Evolutionary conservation across 768 basidiomycete species (phyloP).

Genomic region (Wakefieldia striispora): DNA sequence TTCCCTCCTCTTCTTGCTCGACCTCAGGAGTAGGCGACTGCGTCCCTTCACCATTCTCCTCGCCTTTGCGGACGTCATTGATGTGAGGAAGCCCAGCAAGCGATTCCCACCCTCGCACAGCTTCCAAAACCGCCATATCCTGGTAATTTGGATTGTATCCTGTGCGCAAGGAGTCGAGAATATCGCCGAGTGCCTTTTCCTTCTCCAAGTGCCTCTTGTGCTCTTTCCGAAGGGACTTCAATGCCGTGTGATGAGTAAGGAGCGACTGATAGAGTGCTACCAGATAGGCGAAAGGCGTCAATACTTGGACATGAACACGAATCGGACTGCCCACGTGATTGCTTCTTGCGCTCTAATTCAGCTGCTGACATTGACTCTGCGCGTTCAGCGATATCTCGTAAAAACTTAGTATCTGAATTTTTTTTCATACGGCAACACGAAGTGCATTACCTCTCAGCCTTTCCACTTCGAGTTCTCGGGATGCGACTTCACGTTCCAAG

Average conservation of each 20-base stretch:
- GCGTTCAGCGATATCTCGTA: slow-evolving; percentile 72
- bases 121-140: slow-evolving; percentile 98
- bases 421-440: not conserved
- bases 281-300: not conserved
- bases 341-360: slow-evolving; percentile 79
- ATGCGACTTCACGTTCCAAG: slow-evolving; percentile 55
- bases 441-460: slow-evolving; percentile 60
- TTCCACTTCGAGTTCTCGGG: slow-evolving; percentile 68
- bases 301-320: not conserved
- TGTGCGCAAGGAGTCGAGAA: slow-evolving; percentile 74
- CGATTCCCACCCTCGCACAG: slow-evolving; percentile 90
- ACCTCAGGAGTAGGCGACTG: slow-evolving; percentile 12
- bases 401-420: not conserved
- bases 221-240: slow-evolving; percentile 74
- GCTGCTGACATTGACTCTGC: slow-evolving; percentile 77
- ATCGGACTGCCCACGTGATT: slow-evolving; percentile 64
- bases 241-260: slow-evolving; percentile 65
- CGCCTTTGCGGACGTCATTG: slow-evolving; percentile 58
- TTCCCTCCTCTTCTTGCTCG: slow-evolving; percentile 52
- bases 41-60: slow-evolving; percentile 37
- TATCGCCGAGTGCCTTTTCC: slow-evolving; percentile 75
- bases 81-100: slow-evolving; percentile 69
- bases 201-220: slow-evolving; percentile 71
- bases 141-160: slow-evolving; percentile 99
- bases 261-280: slow-evolving; percentile 80